These are phyloP conservation scores for Cladorrhinum sp. DNA, from an alignment of 2,329 filamentous ascomycete genomes.

Conservation along the genomic window DNA sequence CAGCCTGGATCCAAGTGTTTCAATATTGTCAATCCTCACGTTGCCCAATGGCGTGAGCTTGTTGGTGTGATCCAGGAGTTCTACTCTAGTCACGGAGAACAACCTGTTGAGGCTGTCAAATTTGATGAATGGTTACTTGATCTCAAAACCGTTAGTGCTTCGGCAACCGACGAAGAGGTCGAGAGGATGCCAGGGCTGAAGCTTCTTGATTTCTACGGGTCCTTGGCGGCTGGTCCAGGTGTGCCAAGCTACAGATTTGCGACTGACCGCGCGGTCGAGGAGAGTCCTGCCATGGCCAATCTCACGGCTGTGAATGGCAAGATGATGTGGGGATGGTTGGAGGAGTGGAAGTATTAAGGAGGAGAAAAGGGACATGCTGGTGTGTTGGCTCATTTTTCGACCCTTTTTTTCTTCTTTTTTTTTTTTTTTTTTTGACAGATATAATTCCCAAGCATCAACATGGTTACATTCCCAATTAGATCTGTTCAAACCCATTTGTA, in stretches of 20 bases:
- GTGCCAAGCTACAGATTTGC: neutral
- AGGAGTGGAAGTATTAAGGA: neutral
- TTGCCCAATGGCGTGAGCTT: too few relatives aligned
- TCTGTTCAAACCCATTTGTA: neutral
- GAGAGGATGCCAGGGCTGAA: constrained; percentile 1
- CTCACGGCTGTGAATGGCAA: neutral
- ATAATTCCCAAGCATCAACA: too few relatives aligned
- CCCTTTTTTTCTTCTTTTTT: too few relatives aligned
- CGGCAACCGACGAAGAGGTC: neutral
- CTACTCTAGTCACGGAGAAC: too few relatives aligned
- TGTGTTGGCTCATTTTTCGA: too few relatives aligned
- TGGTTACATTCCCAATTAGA: too few relatives aligned
- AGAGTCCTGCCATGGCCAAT: neutral
- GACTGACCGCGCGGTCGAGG: neutral
- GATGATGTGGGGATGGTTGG: constrained; percentile 1
- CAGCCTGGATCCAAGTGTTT: too few relatives aligned
- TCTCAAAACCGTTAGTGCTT: neutral
- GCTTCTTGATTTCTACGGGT: neutral
- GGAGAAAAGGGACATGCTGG: too few relatives aligned
- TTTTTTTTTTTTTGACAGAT: too few relatives aligned
- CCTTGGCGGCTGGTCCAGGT: neutral
- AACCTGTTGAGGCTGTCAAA: neutral
- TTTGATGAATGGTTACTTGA: neutral
- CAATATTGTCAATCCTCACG: too few relatives aligned
- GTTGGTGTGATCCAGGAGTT: too few relatives aligned